Base-by-base conservation (phyloP, 805 yeast species). In the Spathaspora sp. region DNA sequence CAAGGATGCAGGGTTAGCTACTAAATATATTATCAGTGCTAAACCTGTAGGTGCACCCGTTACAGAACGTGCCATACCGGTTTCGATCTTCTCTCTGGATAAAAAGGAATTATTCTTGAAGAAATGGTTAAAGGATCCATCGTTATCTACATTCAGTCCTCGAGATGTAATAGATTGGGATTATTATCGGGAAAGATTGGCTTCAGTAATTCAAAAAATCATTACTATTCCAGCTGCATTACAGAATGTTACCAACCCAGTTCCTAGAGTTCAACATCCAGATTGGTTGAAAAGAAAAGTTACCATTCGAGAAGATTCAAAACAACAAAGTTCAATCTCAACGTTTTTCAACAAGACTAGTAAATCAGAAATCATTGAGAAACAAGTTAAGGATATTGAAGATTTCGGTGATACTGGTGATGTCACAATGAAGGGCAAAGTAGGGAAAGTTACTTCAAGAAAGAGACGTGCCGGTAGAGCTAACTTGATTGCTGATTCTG, bases 141-240 rank as follows among this genome's bases (percentile, higher is more conserved):
- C 88, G 0, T 66, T 93, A 43, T 87, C 83, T 2, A 82, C 84
- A 47, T 89, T 89, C 63, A 97, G 93, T 66, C 96, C 97, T 3
- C 78, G 98, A 61, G 79, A 82, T 17, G 87, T 94, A 49, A 80
- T 94, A 54, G 98, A 94, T 67, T 94, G 99, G 99, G 82, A 73
- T 19, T 94, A 94, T 64, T 94, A 94, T 64, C 78, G 85, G 55
- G 97, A 90, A 60, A 82, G 99, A 61, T 77, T 94, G 35, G 96
- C 93, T 0, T 90, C 97, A 1, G 96, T 92, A 5, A 84, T 96
- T 43, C 97, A 92, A 66, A 94, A 96, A 69, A 90, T 94, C 60
- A 89, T 94, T 58, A 87, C 97, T 0, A 93, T 94, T 58, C 99
- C 99, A 2, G 99, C 99, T 4, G 98, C 97, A 5, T 74, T 93